Evolutionary conservation across 2,329 filamentous ascomycete genomes (phyloP).

Genomic region (Paecilomyces fulvus): DNA sequence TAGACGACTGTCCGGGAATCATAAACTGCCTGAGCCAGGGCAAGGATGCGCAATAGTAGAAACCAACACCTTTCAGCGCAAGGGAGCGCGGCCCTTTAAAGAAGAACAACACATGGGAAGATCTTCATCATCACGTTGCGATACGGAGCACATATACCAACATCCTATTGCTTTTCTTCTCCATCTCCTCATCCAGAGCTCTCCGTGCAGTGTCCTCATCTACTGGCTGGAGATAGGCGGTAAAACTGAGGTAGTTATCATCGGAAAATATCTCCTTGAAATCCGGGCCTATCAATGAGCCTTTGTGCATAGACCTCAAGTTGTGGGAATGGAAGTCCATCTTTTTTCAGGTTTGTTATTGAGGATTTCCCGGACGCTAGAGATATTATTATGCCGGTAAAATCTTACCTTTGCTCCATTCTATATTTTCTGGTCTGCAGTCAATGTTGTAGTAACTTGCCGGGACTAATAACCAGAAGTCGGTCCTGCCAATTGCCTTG

Average conservation of each 20-base stretch:
- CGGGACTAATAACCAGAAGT: slow-evolving; percentile 9
- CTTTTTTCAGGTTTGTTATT: no score
- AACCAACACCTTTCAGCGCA: not conserved
- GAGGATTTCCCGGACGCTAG: no score
- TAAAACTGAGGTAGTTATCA: not conserved
- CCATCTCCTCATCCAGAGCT: not conserved
- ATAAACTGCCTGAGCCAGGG: not conserved
- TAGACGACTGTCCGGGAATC: not conserved
- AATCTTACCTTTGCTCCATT: slow-evolving; percentile 10
- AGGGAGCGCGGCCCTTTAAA: not conserved
- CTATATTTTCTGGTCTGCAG: slow-evolving; percentile 8
- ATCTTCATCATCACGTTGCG: not conserved
- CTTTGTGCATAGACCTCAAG: no score
- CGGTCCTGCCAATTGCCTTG: slow-evolving; percentile 7
- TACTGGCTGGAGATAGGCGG: no score
- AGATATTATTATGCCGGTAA: no score
- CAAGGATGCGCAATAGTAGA: not conserved
- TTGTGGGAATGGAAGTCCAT: no score
- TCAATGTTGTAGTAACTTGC: slow-evolving; percentile 8
- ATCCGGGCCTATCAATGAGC: no score
- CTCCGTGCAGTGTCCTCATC: not conserved
- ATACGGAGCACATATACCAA: not conserved
- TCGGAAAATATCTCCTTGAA: no score
- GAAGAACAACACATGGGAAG: not conserved
- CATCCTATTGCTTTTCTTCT: not conserved